phyloP scores from a whole-genome alignment of 306 rosid genomes.

The Sindora glabra region DNA sequence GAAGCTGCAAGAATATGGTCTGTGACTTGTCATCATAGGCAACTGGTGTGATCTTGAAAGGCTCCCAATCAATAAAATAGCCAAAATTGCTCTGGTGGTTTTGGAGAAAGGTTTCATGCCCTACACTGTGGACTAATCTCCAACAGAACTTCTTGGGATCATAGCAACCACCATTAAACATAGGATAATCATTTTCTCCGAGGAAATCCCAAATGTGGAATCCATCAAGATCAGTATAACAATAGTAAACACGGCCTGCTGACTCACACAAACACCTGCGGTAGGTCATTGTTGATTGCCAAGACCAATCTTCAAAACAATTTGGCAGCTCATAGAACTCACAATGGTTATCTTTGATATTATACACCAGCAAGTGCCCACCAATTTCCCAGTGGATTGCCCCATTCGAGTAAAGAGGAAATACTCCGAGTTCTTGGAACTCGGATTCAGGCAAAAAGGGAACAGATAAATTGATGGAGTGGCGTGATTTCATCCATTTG shows the following conservation, averaged over 20 bases:
- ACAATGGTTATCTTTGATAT: neutral
- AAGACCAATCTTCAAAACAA: constrained; percentile 8
- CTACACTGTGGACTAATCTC: constrained; percentile 20
- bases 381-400: constrained; percentile 30
- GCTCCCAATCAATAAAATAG: constrained; percentile 12
- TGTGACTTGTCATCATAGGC: constrained; percentile 7
- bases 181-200: constrained; percentile 9
- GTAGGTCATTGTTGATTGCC: constrained; percentile 23
- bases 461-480: neutral
- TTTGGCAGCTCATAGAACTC: constrained; percentile 21
- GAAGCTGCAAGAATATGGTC: constrained; percentile 24
- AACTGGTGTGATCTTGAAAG: constrained; percentile 20
- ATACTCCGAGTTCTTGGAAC: constrained; percentile 13
- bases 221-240: constrained; percentile 31
- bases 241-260: constrained; percentile 20
- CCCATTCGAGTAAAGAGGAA: constrained; percentile 27
- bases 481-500: constrained; percentile 7
- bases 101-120: neutral
- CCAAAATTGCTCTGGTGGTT: neutral
- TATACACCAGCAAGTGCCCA: constrained; percentile 22
- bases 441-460: constrained; percentile 17
- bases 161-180: neutral
- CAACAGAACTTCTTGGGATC: constrained; percentile 21
- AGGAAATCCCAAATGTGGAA: constrained; percentile 29
- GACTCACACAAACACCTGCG: constrained; percentile 28